Evolutionary conservation across 805 yeast genomes (phyloP).

Genomic region (Wickerhamia fluorescens): DNA sequence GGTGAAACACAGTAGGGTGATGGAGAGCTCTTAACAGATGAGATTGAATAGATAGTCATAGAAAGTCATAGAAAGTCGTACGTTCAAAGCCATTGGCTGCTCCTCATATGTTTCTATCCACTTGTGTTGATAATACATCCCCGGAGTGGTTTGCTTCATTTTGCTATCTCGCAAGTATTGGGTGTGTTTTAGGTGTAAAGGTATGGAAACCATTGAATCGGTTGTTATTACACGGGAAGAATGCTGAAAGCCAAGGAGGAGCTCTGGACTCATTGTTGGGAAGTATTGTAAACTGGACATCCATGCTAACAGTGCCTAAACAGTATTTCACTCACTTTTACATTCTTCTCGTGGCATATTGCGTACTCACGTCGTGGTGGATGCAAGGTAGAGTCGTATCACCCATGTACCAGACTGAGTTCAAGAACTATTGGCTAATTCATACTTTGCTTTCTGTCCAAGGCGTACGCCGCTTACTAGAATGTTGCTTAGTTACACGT

Average conservation of each 20-base stretch:
- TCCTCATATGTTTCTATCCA: no score
- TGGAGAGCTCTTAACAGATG: no score
- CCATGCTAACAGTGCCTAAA: conserved; percentile 48
- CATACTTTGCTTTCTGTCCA: conserved; percentile 35
- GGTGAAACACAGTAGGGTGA: no score
- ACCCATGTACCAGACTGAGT: conserved; percentile 10
- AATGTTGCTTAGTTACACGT: conserved; percentile 44
- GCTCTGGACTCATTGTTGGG: background rate
- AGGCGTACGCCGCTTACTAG: conserved; percentile 47
- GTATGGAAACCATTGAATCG: conserved; percentile 10
- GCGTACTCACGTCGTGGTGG: conserved; percentile 5
- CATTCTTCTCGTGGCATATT: conserved; percentile 30
- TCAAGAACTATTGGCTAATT: no score
- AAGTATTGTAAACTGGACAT: conserved; percentile 2
- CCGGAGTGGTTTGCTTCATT: background rate
- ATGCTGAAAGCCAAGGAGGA: background rate
- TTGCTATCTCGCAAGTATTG: background rate
- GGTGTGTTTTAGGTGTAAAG: conserved; percentile 10
- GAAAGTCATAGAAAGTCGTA: no score
- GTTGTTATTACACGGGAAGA: conserved; percentile 19
- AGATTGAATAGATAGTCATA: no score
- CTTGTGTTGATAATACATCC: no score
- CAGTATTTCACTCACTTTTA: conserved; percentile 60
- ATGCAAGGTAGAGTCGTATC: conserved; percentile 14
- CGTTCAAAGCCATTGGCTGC: no score